Evolutionary conservation across 2,329 filamentous ascomycete species (phyloP).

Genomic region (Xylariaceae sp.): DNA sequence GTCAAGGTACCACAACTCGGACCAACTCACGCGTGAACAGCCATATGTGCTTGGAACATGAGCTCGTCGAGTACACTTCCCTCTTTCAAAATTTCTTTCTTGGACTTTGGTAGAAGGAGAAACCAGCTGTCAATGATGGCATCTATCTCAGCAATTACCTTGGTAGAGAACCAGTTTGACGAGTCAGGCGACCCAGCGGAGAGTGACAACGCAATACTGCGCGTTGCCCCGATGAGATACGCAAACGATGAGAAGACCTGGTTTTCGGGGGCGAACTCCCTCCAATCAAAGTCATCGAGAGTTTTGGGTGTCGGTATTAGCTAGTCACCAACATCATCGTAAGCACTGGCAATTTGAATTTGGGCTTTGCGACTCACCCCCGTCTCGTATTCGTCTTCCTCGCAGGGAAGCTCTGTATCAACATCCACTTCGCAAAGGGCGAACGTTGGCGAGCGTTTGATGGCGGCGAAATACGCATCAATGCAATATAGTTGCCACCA

Average conservation of each 20-base stretch:
- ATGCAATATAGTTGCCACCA: conserved; percentile 22
- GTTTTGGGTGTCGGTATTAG: conserved; percentile 21
- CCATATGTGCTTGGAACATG: conserved; percentile 24
- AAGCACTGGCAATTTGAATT: not conserved
- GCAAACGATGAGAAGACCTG: conserved; percentile 21
- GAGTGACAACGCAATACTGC: conserved; percentile 18
- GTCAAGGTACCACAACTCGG: not conserved
- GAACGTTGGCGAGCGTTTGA: conserved; percentile 15
- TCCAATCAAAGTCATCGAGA: conserved; percentile 19
- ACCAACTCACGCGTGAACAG: conserved; percentile 20
- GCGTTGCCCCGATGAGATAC: conserved; percentile 22
- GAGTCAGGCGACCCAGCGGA: conserved; percentile 18
- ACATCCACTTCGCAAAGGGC: conserved; percentile 16
- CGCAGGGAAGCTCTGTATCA: conserved; percentile 20
- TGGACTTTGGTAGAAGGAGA: conserved; percentile 18
- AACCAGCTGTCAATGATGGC: conserved; percentile 23
- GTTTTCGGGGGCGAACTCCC: conserved; percentile 19
- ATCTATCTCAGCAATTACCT: conserved; percentile 21
- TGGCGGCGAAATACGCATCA: conserved; percentile 23
- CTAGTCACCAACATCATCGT: conserved; percentile 3
- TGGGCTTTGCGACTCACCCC: conserved; percentile 15
- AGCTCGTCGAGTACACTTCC: conserved; percentile 21
- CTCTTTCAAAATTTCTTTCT: conserved; percentile 19
- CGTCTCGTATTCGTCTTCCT: conserved; percentile 22
- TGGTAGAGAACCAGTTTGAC: conserved; percentile 18